Percentiles rank a stretch among this genome's conserved stretches.
Evolutionary conservation across 2,329 filamentous ascomycete species (phyloP).

Genomic region (Fusarium zealandicum): DNA sequence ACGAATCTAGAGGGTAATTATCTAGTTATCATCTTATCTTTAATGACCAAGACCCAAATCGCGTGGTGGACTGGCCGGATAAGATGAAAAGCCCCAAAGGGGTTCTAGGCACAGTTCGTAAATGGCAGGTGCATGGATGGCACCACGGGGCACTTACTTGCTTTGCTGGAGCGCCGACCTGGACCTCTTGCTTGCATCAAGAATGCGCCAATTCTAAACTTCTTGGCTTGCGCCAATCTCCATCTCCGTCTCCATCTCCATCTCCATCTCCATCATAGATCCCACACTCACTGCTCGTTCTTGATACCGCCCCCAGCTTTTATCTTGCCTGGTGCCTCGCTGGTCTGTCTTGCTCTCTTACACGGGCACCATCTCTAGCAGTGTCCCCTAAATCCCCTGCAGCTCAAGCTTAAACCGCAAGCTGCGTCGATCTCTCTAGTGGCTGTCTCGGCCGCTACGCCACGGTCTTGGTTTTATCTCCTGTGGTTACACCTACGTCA

Average conservation of each 20-base stretch:
- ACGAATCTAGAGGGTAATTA: too few species aligned
- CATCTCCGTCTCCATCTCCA: neutral
- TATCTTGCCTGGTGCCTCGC: neutral
- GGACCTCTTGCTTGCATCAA: constrained; percentile 30
- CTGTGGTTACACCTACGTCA: constrained; percentile 32
- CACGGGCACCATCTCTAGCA: neutral
- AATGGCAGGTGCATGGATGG: constrained; percentile 22
- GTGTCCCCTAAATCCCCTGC: constrained; percentile 25
- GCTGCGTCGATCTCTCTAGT: constrained; percentile 28
- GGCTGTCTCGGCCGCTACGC: constrained; percentile 27
- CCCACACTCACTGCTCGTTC: constrained; percentile 13
- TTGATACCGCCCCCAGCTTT: neutral
- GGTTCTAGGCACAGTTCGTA: constrained; percentile 8
- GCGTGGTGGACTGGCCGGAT: neutral
- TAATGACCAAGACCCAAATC: neutral
- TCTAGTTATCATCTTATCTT: too few species aligned
- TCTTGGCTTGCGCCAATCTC: too few species aligned
- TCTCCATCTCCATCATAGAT: too few species aligned
- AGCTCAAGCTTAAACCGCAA: constrained; percentile 34
- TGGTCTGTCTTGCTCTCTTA: neutral
- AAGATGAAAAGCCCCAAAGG: neutral
- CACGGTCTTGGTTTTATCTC: constrained; percentile 22
- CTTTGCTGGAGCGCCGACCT: constrained; percentile 14
- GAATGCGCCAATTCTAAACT: constrained; percentile 8
- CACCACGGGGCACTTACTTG: constrained; percentile 1